Base-by-base conservation (phyloP, 1,284 basidiomycete genomes). In the Cystobasidiaceae sp. region DNA sequence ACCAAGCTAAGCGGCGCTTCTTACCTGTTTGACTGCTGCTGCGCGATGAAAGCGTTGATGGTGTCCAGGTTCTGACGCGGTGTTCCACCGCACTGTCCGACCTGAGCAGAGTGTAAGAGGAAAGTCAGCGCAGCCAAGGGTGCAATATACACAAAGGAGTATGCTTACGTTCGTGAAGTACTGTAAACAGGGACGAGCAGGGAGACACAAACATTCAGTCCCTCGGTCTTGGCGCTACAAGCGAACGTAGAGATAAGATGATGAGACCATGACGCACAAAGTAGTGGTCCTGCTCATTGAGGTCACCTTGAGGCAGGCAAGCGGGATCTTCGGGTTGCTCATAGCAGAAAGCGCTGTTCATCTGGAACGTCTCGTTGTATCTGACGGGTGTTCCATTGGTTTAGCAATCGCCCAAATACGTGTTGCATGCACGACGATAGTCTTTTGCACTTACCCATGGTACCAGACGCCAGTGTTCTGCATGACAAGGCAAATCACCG, bases 51-150 rank as follows among this genome's bases (percentile, higher is more conserved):
- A 8, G 49, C 48, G 7, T 52, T 37, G 1, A 50, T 50, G 4
- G 54, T 41, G 3, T 33, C 25, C 6, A 21, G 32, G 50, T 62
- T 50, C 41, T 62, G 60, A 25, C 23, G 44, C 15, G 33, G 37
- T 17, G 39, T 3, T 9, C 63, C 63, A 32, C 65, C 65, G 27
- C 65, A 67, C 37, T 60, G 49, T n/a, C 57, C 57, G 25, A 67
- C 65, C 33, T 60, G 27, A n/a, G n/a, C n/a, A 17, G 64, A 27
- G 41, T 32, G 57, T 30, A n/a, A n/a, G n/a, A n/a, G n/a, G n/a
- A n/a, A n/a, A n/a, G n/a, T n/a, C n/a, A n/a, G n/a, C n/a, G n/a
- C n/a, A n/a, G n/a, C n/a, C n/a, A n/a, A n/a, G n/a, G n/a, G n/a
- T n/a, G n/a, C n/a, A n/a, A n/a, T n/a, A n/a, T n/a, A n/a, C n/a